Evolutionary conservation across 352 stramenopile species (phyloP).

Genomic region (Lagenidium sp.): DNA sequence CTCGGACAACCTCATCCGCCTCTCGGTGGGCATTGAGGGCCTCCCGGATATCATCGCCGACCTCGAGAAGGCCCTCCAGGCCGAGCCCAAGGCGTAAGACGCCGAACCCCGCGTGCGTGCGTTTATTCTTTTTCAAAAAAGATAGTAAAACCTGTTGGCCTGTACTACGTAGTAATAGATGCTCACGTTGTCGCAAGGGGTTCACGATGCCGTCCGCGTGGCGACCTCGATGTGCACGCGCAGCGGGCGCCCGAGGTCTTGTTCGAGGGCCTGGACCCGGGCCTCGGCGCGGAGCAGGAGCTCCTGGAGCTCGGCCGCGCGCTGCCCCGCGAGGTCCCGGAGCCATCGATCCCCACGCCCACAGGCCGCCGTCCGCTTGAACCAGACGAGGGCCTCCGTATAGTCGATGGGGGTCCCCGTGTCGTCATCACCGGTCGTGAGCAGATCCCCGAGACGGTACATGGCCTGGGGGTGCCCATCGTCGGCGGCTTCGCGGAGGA

Average conservation of each 20-base stretch:
- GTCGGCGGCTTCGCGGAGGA: conserved; percentile 32
- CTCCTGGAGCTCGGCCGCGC: conserved; percentile 23
- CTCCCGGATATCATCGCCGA: conserved; percentile 88
- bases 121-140: too few species aligned
- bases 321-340: conserved; percentile 10
- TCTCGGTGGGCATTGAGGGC: conserved; percentile 91
- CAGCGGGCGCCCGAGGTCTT: conserved; percentile 27
- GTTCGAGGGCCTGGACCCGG: conserved; percentile 30
- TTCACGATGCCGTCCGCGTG: too few species aligned
- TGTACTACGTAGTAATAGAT: too few species aligned
- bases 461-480: conserved; percentile 32
- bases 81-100: conserved; percentile 28
- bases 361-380: conserved; percentile 21
- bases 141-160: too few species aligned
- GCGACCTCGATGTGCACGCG: conserved; percentile 25
- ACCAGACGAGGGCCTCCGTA: conserved; percentile 30
- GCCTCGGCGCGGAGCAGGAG: conserved; percentile 33
- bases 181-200: too few species aligned
- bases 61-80: conserved; percentile 70
- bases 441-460: conserved; percentile 39
- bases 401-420: conserved; percentile 25
- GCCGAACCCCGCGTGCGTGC: neutral
- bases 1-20: conserved; percentile 89
- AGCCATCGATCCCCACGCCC: conserved; percentile 19
- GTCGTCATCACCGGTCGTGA: conserved; percentile 28